Evolutionary conservation across 192 early-diverging fungal species (phyloP), one percentile per base, ranked within the genome.

Genomic region (Backusella luteola): DNA sequence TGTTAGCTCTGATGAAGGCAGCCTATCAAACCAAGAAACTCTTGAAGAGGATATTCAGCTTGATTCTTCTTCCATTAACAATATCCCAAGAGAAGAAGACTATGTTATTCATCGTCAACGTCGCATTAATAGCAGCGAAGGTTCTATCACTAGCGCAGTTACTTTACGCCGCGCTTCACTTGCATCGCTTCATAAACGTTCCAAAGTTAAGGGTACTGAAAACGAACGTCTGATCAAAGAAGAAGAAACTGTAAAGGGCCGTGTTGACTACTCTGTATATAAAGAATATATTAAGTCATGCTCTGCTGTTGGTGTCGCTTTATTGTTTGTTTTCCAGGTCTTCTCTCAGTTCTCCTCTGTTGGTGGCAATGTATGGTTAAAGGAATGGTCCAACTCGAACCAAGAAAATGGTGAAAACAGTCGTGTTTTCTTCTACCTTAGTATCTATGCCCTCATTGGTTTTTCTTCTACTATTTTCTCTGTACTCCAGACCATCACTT

Each of bases 191-290:
- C 73, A 66, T 1, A 32, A 76, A 44, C 29, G 38, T 14, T n/a
- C 23, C 29, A 67, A 78, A 35, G 34, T 9, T 23, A 80, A 35
- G n/a, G 69, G 59, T 39, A 69, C 68, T 1, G 68, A 72, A 63
- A 85, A 75, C 41, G 84, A 85, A 9, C 82, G 79, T 26, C 80
- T 98, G 26, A 96, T 94, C 69, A 84, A 87, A 0, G 89, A 91
- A 23, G 97, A 99, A 84, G 91, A 93, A 67, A 91, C 88, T 74
- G 92, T 90, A 32, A 90, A 93, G 73, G 97, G 97, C 21, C 88
- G 86, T 32, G 96, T 99, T 6, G 84, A 89, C 49, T 90, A 88
- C 85, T 77, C 79, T 34, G 95, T 96, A 0, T 99, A 99, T 75
- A 75, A 77, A 29, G 85, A 91, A 1, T 99, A 99, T 79, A 86